Base-by-base conservation (phyloP, 2,329 filamentous ascomycete genomes). In the Apiospora phragmitis region DNA sequence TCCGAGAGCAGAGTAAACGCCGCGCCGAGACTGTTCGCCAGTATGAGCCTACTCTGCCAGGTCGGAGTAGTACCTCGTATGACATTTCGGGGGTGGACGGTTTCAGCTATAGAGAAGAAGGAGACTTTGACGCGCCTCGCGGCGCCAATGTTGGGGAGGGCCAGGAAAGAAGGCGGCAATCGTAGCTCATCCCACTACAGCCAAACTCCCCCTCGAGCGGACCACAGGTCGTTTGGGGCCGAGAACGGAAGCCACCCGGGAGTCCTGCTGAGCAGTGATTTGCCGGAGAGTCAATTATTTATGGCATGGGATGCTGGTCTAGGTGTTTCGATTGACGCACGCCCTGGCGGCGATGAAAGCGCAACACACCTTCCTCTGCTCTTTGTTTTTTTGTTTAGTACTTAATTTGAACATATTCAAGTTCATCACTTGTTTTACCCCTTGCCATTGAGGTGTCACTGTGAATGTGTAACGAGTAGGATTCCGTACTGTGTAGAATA, bases 1-100 rank as follows among this genome's bases (percentile, higher is more conserved):
- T 75, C 66, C 32, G 68, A 72, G 74, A 73, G 73, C 69, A 69
- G 62, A 72, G 69, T 72, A 79, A 79, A 73, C 74, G 78, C 78
- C 77, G 77, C 74, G 76, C 70, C 78, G 74, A 77, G 76, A 72
- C 73, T 26, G 45, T 21, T 35, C n/a, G 43, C 26, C 38, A 26
- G 32, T 29, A 55, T 47, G 18, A 59, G 26, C 41, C 55, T 59
- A 24, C 24, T 68, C 65, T 70, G 70, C 70, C 42, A 70, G 70
- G n/a, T 68, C 68, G 21, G 66, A 69, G 18, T 55, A 38, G 45
- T 5, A 11, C 29, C 45, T 41, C 18, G 16, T 68, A 32, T n/a
- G 55, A 38, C 11, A 16, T 38, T 47, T 69, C 68, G 29, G 21
- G 35, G 66, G 29, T 38, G 55, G 55, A n/a, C 38, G 42, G 41